A percentile compares a stretch with the other conserved stretches of the same genome.
These are phyloP conservation scores for Mortierella sp. DNA, from an alignment of 371 early-diverging fungal genomes.

Conservation along the genomic window DNA sequence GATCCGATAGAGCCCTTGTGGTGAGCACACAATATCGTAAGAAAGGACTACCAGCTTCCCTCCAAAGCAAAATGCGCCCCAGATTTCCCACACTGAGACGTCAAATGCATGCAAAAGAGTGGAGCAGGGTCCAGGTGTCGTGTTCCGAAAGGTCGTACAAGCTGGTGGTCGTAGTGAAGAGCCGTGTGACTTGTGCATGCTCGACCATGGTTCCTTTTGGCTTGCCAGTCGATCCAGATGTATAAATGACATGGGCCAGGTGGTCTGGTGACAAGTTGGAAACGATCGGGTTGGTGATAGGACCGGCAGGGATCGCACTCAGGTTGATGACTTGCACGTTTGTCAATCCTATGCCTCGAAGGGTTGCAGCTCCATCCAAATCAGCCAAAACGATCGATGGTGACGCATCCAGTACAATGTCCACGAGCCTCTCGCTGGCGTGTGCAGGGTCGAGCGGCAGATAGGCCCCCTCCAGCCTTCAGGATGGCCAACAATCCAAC, in stretches of 20 bases:
- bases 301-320: neutral
- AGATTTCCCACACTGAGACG: constrained; percentile 1
- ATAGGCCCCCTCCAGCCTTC: constrained; percentile 26
- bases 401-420: constrained; percentile 7
- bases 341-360: neutral
- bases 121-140: neutral
- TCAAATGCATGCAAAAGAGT: constrained; percentile 7
- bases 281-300: neutral
- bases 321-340: neutral
- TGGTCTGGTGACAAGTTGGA: neutral
- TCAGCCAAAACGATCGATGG: constrained; percentile 6
- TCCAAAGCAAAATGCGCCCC: constrained; percentile 3
- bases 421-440: constrained; percentile 1
- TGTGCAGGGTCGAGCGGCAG: constrained; percentile 17
- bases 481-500: constrained; percentile 12
- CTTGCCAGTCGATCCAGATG: constrained; percentile 62
- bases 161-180: neutral
- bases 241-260: constrained; percentile 54
- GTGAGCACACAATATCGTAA: neutral
- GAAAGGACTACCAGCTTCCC: neutral
- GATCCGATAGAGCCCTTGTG: neutral
- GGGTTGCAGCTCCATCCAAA: neutral
- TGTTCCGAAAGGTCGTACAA: neutral
- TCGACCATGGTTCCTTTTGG: constrained; percentile 58
- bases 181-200: constrained; percentile 39